Base-by-base conservation (phyloP, 306 rosid genomes). In the Lathyrus oleraceus region DNA sequence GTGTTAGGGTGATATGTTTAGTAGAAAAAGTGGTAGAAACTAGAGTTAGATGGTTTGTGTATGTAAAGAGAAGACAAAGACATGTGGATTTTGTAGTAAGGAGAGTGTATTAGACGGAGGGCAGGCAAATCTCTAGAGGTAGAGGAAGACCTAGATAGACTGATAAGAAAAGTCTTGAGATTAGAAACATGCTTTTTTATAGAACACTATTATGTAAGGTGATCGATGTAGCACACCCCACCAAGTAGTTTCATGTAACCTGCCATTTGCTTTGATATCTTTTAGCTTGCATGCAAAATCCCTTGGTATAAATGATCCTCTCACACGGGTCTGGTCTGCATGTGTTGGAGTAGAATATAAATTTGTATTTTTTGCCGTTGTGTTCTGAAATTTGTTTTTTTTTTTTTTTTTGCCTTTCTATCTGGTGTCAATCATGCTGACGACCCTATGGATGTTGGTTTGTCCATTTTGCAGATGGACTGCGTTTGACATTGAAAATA, bases 381-480 rank as follows among this genome's bases (percentile, higher is more conserved):
- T 30, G 72, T 52, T 73, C 45, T 40, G 65, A 53, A 27, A 53
- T 64, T 51, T 74, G 35, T 57, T 53, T 63, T 40, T 23, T 42
- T 38, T 49, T 1, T 35, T 35, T 35, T 38, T 32, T 48, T n/a
- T 56, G 16, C 30, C 42, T 19, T 47, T 60, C 14, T 42, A 44
- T 58, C 66, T 54, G 32, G 53, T 57, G 21, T 38, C 12, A 20
- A 49, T 62, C 53, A n/a, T 14, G 53, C 8, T 61, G 53, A 53
- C 25, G 38, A 54, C 73, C 30, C 10, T 42, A 23, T 45, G 72
- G 10, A 12, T 67, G 57, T 32, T 45, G 40, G 27, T 44, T 70
- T 45, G 11, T 67, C 25, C 68, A 74, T 79, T 69, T 62, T 32
- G 49, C 86, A 90, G 98, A 75, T 86, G 84, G 87, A 82, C 89